Evolutionary conservation across 495 filamentous ascomycete genomes (phyloP).

Genomic region (Hyaloscypha bicolor): DNA sequence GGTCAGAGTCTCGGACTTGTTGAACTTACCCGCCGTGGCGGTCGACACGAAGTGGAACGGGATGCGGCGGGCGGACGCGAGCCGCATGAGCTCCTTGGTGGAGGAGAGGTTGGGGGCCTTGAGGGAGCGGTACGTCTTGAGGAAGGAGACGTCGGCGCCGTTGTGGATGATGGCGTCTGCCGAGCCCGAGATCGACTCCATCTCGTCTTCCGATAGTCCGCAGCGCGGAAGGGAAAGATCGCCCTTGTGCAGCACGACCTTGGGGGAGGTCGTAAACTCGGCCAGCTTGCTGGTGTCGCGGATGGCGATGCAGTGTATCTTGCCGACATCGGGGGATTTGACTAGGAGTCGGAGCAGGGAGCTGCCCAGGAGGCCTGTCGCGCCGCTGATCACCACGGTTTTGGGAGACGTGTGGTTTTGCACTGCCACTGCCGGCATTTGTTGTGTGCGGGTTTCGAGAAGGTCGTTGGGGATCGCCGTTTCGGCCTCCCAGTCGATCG

Average conservation of each 20-base stretch:
- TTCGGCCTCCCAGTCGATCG: conserved; percentile 19
- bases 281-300: background rate
- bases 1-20: background rate
- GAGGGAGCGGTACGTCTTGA: conserved; percentile 49
- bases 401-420: background rate
- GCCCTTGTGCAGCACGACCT: conserved; percentile 19
- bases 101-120: conserved; percentile 45
- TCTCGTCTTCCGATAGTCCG: conserved; percentile 14
- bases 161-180: conserved; percentile 54
- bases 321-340: background rate
- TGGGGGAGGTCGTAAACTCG: background rate
- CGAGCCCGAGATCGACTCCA: conserved; percentile 32
- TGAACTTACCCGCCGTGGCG: conserved; percentile 15
- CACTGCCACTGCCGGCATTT: too few relatives aligned
- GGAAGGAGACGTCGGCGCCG: conserved; percentile 52
- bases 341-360: conserved; percentile 23
- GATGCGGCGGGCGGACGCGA: conserved; percentile 38
- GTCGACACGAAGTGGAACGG: conserved; percentile 56
- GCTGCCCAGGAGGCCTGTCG: conserved; percentile 33
- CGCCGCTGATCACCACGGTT: conserved; percentile 34
- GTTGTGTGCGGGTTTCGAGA: too few relatives aligned
- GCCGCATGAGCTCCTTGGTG: conserved; percentile 43
- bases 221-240: conserved; percentile 16
- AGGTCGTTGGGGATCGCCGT: background rate
- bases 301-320: conserved; percentile 13